Evolutionary conservation across 495 filamentous ascomycete genomes (phyloP).

Genomic region (Chaetomium fimeti): DNA sequence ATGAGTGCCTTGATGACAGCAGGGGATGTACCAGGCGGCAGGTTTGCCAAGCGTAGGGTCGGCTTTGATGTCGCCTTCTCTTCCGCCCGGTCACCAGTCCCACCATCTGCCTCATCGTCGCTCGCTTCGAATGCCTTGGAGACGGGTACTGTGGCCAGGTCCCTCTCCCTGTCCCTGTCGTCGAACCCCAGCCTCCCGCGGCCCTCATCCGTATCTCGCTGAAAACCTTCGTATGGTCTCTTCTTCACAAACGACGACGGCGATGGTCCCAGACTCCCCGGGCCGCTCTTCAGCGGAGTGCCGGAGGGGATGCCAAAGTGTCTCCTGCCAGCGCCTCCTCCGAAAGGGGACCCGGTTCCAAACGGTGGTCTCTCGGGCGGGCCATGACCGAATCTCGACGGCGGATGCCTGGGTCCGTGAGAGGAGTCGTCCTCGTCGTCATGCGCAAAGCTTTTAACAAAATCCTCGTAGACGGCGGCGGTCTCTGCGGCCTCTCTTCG

Average conservation of each 20-base stretch:
- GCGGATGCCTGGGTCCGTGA: constrained; percentile 20
- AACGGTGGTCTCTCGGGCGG: constrained; percentile 35
- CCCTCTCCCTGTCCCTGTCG: constrained; percentile 17
- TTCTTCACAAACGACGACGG: constrained; percentile 52
- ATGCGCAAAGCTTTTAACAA: constrained; percentile 85
- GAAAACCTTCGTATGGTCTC: constrained; percentile 46
- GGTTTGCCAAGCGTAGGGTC: constrained; percentile 69
- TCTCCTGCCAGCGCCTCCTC: constrained; percentile 46
- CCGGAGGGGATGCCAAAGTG: constrained; percentile 44
- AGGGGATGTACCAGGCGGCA: constrained; percentile 64
- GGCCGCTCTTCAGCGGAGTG: constrained; percentile 59
- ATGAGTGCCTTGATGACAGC: constrained; percentile 73
- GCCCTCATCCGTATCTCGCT: constrained; percentile 37
- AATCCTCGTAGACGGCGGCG: constrained; percentile 84
- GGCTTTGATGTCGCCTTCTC: constrained; percentile 79
- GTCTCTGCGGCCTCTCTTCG: constrained; percentile 84
- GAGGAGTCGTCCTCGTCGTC: constrained; percentile 50
- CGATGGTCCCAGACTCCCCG: constrained; percentile 69
- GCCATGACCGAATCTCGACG: constrained; percentile 41
- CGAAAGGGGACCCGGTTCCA: constrained; percentile 39
- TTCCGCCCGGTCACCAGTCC: constrained; percentile 48
- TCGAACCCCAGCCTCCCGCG: constrained; percentile 39
- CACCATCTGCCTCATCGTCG: constrained; percentile 45
- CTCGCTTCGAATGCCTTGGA: constrained; percentile 47
- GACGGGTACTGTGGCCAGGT: constrained; percentile 33